A percentile compares a stretch with the other conserved stretches of the same genome.
phyloP scores from a whole-genome alignment of 345 rosid genomes.

The Erodium maritimum region DNA sequence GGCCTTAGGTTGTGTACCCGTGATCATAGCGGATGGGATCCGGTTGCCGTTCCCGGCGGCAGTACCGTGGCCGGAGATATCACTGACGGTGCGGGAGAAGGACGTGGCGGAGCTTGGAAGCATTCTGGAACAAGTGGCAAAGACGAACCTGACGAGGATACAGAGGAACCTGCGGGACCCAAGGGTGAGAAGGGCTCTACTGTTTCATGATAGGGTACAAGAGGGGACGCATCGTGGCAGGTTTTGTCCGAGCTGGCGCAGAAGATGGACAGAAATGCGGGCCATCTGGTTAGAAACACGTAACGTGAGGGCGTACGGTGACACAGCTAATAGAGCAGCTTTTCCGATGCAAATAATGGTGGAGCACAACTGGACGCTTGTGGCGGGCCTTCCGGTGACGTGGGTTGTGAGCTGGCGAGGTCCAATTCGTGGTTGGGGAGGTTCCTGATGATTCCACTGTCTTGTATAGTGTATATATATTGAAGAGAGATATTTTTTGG shows the following conservation, averaged over 20 bases:
- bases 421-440: neutral
- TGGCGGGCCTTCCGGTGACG: neutral
- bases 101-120: constrained; percentile 50
- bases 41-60: constrained; percentile 54
- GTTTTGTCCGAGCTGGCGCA: constrained; percentile 36
- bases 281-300: constrained; percentile 24
- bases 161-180: constrained; percentile 66
- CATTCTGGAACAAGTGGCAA: constrained; percentile 66
- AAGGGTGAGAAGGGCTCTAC: constrained; percentile 45
- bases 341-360: constrained; percentile 8
- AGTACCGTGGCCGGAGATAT: constrained; percentile 68
- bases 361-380: constrained; percentile 41
- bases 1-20: constrained; percentile 84
- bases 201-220: constrained; percentile 34
- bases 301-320: neutral
- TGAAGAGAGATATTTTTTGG: neutral
- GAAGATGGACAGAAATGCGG: constrained; percentile 29
- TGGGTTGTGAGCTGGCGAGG: constrained; percentile 9
- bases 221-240: constrained; percentile 90
- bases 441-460: no score
- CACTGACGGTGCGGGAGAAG: constrained; percentile 71
- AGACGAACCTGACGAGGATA: constrained; percentile 48
- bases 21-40: constrained; percentile 78
- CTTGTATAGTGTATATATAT: no score
- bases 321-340: neutral